Evolutionary conservation across 208 protist species (phyloP), one percentile per base, ranked within the genome.

Genomic region (Trichomonas gallinae): DNA sequence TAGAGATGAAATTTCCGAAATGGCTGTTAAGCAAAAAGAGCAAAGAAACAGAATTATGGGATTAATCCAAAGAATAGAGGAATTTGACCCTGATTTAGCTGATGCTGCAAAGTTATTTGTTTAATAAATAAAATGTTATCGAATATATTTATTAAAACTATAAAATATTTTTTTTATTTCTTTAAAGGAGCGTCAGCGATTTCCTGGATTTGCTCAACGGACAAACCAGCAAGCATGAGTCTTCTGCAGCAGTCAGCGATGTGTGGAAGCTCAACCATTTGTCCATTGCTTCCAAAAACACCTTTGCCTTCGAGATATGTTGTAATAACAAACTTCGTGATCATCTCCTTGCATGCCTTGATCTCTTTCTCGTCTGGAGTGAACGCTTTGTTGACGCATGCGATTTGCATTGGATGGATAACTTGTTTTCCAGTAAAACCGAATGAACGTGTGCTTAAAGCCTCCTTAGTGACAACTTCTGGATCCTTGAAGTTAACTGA

Each of bases 371-470:
- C 44, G 46, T 51, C 44, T 51, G 87, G 87, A 11, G 87, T 93
- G 31, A 51, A 93, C 3, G 44, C 87, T 51, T 93, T 93, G 44
- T 93, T 93, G 2, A 93, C 87, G 15, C 44, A 48, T 13, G 17
- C 44, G 38, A 93, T 93, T 93, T 93, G 87, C 87, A 93, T 93
- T 51, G 87, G 87, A 93, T 93, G 87, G 51, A 93, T 93, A 26
- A 93, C 87, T 51, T 93, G 87, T 38, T 93, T 93, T 13, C 87
- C 87, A 38, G 87, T 93, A 15, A 93, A 93, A n/a, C 87, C 87
- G 6, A 51, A 38, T 17, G 15, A 0, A n/a, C 87, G 23, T 51
- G 87, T 51, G 17, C 44, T 44, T 38, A 93, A 48, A n/a, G 87
- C 87, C 42, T 93, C 87, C 46, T 93, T 93, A 10, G 34, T 58